Conservation (phyloP, 1,284 basidiomycete genomes). For the Ceratobasidium sp. region DNA sequence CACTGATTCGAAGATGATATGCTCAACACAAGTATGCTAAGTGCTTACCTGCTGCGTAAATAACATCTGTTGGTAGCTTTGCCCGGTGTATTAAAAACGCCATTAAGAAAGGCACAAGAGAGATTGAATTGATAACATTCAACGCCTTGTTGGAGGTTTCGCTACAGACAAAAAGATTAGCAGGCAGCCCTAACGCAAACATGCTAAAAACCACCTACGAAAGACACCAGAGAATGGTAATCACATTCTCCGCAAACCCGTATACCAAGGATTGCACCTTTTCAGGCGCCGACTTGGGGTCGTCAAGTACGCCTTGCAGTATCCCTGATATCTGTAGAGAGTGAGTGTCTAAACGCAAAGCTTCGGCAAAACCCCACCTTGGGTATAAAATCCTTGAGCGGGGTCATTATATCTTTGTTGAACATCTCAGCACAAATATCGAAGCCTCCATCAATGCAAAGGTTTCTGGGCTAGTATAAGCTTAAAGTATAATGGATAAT, state of each 20-base stretch:
- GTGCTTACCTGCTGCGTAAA: constrained; percentile 81
- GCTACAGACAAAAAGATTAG: constrained; percentile 63
- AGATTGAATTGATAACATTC: constrained; percentile 84
- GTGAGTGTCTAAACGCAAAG: neutral
- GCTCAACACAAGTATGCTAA: neutral
- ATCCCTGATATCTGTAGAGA: constrained; percentile 76
- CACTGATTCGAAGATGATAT: constrained; percentile 1
- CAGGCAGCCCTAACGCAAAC: neutral
- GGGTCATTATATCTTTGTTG: constrained; percentile 91
- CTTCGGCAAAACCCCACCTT: constrained; percentile 65
- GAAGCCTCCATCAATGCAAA: constrained; percentile 93
- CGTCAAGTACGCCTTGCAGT: constrained; percentile 75
- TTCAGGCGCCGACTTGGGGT: constrained; percentile 72
- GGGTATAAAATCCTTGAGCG: constrained; percentile 78
- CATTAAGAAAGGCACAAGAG: constrained; percentile 84
- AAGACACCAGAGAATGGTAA: constrained; percentile 92
- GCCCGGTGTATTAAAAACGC: constrained; percentile 81
- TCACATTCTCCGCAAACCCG: constrained; percentile 90
- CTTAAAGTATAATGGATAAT: constrained; percentile 21
- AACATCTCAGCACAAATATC: constrained; percentile 97
- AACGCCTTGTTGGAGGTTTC: constrained; percentile 94
- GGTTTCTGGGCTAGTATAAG: constrained; percentile 70
- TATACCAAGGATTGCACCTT: constrained; percentile 83
- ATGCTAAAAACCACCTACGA: constrained; percentile 72
- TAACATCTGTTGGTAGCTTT: constrained; percentile 75